Evolutionary conservation across 192 early-diverging fungal species (phyloP), one percentile per base, ranked within the genome.

Genomic region (Umbelopsis vinacea): DNA sequence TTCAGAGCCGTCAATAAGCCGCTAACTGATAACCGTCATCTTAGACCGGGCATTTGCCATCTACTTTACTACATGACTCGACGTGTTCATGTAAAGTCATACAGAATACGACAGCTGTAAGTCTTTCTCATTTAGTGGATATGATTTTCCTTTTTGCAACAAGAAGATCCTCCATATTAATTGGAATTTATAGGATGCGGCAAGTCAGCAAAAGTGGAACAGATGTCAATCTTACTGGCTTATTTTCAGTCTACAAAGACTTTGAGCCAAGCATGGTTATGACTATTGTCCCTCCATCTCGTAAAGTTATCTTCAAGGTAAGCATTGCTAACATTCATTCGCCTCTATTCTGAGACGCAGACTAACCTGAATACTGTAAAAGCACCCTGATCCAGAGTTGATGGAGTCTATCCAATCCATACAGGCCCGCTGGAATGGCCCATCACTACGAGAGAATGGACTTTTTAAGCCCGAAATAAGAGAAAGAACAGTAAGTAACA

Each of bases 31-130:
- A 29, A 8, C 5, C 26, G 4, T 29, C 3, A 29, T 29, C 45
- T 43, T 79, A 85, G 87, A 46, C 73, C 82, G 4, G 53, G 70
- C 6, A 38, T 84, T 0, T 85, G 83, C 46, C 85, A 85, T 47
- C 69, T 89, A 4, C 73, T 87, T 15, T 85, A 84, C 45, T 80
- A 76, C 19, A 60, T 89, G 71, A 87, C 88, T 23, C 75, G 72
- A 24, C 67, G 81, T 14, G 79, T 81, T 38, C 80, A 84, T 63
- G 87, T 85, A 3, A 85, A 82, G 60, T 71, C 81, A 14, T 87
- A 81, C 60, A 74, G 87, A 68, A 81, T 86, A 45, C 67, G 85
- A 23, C 79, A 82, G 76, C 69, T 88, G 82, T 80, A 79, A 67
- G 76, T 71, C 33, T 55, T 14, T n/a, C 3, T 14, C 0, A 53